Evolutionary conservation across 2,329 filamentous ascomycete genomes (phyloP), one percentile per base, ranked within the genome.

Genomic region (Gliomastix tumulicola): DNA sequence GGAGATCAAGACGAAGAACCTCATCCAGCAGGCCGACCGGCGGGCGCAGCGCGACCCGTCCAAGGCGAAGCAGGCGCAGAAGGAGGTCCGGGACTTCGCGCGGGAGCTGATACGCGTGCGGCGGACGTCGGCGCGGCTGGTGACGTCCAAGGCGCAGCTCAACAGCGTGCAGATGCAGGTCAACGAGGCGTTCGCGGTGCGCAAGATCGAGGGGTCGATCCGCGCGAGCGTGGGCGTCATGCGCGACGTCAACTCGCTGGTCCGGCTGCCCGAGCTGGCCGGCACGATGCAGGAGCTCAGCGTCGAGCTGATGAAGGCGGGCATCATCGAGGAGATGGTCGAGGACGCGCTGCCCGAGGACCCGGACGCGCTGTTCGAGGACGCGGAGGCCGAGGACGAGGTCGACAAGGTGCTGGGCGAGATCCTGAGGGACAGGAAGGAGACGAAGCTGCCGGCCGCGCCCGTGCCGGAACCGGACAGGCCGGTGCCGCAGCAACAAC

Each of bases 291-390:
- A 80, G 44, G 87, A 94, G 59, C 68, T 97, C 34, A 84, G 82
- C 50, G 73, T 82, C 40, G 92, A 97, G 70, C 65, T 97, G 47
- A 84, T 95, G 60, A 94, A 88, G 66, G 90, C 92, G 3, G 92
- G 90, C 13, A 90, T 98, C 46, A 94, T 97, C 42, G 90, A 97
- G 69, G 92, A 98, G 67, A 96, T 97, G 85, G 80, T 94, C 5
- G 85, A 82, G 33, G 90, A 97, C 56, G 80, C 74, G 30, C 66
- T 97, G 46, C 87, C 88, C n/a, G 75, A 82, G 45, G 82, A 88
- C 39, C 63, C 82, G 35, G 67, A 87, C 48, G 69, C 77, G 36
- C 76, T 86, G 40, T 79, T 85, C 41, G 86, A 87, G 43, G 86
- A 89, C 49, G 84, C 81, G 6, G 82, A 87, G 58, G 80, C 74